phyloP scores from a whole-genome alignment of 2,329 filamentous ascomycete species.

The Ceratocystis huliohia region DNA sequence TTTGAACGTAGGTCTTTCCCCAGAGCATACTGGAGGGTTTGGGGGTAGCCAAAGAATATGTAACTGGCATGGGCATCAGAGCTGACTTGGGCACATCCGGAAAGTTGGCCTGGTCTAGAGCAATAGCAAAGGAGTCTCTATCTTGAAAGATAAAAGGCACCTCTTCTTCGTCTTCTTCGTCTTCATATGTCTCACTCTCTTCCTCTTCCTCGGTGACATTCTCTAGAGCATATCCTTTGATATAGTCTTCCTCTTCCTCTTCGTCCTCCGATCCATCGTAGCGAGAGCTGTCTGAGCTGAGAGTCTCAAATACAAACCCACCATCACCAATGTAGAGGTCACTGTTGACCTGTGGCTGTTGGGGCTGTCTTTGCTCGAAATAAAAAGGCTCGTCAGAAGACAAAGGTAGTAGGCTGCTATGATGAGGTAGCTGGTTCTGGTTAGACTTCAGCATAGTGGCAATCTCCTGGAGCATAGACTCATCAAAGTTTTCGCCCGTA shows the following conservation, averaged over 20 bases:
- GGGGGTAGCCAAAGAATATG: not conserved
- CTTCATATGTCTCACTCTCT: not conserved
- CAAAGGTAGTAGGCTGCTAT: slow-evolving; percentile 34
- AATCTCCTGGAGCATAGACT: slow-evolving; percentile 52
- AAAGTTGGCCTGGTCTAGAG: slow-evolving; percentile 10
- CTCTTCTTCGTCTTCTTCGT: slow-evolving; percentile 19
- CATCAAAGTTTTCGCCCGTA: slow-evolving; percentile 45
- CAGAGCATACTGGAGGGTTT: slow-evolving; percentile 12
- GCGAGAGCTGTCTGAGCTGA: slow-evolving; percentile 24
- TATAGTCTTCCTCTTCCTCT: slow-evolving; percentile 17
- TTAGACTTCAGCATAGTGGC: slow-evolving; percentile 44
- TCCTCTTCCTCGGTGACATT: slow-evolving; percentile 21
- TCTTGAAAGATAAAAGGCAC: slow-evolving; percentile 17
- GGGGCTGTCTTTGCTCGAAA: not conserved
- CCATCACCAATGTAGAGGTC: not conserved
- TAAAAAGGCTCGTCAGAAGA: slow-evolving; percentile 24
- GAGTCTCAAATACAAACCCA: not conserved
- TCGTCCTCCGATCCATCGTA: slow-evolving; percentile 23
- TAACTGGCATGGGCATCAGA: not conserved
- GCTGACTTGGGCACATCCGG: slow-evolving; percentile 12
- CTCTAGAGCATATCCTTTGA: not conserved
- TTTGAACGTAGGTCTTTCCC: not conserved
- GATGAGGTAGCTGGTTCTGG: slow-evolving; percentile 37
- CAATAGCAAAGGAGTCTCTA: slow-evolving; percentile 16
- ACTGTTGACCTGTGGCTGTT: not conserved